Conservation (phyloP, 139 green algal species). For the Deuterostichococcus epilithicus region DNA sequence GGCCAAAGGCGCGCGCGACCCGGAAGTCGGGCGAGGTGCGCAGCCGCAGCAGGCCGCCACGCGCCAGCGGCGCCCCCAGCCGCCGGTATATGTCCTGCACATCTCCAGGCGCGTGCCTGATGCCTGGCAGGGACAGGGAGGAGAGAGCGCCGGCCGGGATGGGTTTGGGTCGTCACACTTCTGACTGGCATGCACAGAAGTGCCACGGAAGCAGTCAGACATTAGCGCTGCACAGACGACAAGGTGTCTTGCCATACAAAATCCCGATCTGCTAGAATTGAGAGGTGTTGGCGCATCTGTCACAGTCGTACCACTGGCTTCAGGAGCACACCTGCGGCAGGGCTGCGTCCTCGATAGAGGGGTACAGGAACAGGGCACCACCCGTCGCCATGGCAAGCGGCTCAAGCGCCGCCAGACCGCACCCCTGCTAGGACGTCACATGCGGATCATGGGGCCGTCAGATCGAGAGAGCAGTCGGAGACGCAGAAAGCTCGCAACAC, state of each 20-base stretch:
- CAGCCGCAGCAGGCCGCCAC: slow-evolving; percentile 66
- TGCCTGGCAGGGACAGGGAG: not conserved
- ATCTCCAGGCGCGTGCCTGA: slow-evolving; percentile 1
- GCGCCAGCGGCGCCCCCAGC: slow-evolving; percentile 47
- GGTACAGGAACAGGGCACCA: slow-evolving; percentile 75
- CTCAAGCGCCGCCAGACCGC: slow-evolving; percentile 47
- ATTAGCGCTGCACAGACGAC: too few species aligned
- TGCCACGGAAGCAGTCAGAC: too few species aligned
- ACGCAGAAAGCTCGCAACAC: too few species aligned
- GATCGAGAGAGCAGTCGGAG: too few species aligned
- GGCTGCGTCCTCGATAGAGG: slow-evolving; percentile 28
- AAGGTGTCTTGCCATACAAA: too few species aligned
- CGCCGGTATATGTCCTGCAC: slow-evolving; percentile 83
- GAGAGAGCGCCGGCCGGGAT: not conserved
- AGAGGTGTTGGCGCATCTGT: too few species aligned
- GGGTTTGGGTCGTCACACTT: too few species aligned
- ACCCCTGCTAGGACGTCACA: not conserved
- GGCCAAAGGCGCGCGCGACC: slow-evolving; percentile 59
- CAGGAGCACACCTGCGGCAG: slow-evolving; percentile 49
- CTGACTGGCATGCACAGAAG: too few species aligned
- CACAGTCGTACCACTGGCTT: too few species aligned
- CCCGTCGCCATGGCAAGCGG: slow-evolving; percentile 58
- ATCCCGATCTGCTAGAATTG: too few species aligned
- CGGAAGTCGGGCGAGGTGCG: slow-evolving; percentile 64
- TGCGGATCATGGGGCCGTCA: not conserved